Evolutionary conservation across 225 moss, liverwort and hornwort genomes (phyloP), one percentile per base, ranked within the genome.

Genomic region (Bryoerythrophyllum caledonicum): DNA sequence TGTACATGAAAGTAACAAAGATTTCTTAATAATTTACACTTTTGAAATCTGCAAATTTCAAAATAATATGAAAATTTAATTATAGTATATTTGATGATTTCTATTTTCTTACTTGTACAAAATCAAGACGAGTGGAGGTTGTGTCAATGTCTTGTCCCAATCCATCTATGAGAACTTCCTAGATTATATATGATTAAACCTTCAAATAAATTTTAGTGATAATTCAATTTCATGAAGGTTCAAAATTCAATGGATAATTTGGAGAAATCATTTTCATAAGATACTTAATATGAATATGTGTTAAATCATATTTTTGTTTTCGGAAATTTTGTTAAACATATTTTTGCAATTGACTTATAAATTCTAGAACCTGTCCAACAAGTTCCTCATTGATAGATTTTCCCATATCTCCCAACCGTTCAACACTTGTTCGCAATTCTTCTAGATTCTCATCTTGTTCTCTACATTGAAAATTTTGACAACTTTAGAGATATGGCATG

Each of bases 401-500:
- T 44, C 96, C 92, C 82, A 96, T 87, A 6, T 90, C 72, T 57
- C 86, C 92, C 40, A 96, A 55, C 0, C 83, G 72, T 9, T 84
- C 79, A 20, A 96, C 83, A 78, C 84, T 94, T 37, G 81, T 64
- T 26, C 82, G 68, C 12, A 96, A 73, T 16, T 80, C 88, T 19
- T 94, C 91, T 26, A 96, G 52, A 74, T 91, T 84, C 30, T 83
- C 82, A 68, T 96, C 94, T 86, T 96, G 96, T 27, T 90, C 78
- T 57, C 94, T 93, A 55, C 1, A 35, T 2, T 24, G 0, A 14
- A 7, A 34, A 23, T 32, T 19, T 13, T 2, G 0, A 27, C 6
- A 46, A 17, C 6, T 8, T 27, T 4, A 40, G 2, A 38, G 3
- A 41, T 41, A 1, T 7, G 8, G 27, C 5, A 1, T 7, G 0